Conservation (phyloP, 192 early-diverging fungal species). For the Linnemannia elongata region DNA sequence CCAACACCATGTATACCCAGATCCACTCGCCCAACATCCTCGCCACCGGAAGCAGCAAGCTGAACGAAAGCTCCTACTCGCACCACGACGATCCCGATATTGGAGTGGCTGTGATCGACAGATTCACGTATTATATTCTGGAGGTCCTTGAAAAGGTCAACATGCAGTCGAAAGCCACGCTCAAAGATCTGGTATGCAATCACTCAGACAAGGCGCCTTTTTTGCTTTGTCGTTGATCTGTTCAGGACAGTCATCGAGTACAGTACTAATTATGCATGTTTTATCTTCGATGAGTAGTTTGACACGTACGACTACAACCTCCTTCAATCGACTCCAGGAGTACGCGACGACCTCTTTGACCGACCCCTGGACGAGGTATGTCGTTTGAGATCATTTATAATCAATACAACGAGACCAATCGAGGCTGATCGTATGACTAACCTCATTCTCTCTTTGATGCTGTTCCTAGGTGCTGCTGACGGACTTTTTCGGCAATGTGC, state of each 20-base stretch:
- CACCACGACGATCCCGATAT: slow-evolving; percentile 93
- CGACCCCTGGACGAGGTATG: slow-evolving; percentile 83
- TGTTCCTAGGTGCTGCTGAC: slow-evolving; percentile 77
- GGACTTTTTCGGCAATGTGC: slow-evolving; percentile 97
- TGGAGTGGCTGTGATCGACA: slow-evolving; percentile 97
- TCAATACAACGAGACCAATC: neutral
- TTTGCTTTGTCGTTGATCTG: neutral
- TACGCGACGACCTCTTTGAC: slow-evolving; percentile 87
- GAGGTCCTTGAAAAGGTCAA: slow-evolving; percentile 92
- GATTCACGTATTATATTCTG: slow-evolving; percentile 96
- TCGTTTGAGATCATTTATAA: neutral
- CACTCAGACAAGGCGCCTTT: too few relatives aligned
- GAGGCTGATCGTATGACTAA: neutral
- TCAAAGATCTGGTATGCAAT: slow-evolving; percentile 75
- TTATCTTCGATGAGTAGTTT: slow-evolving; percentile 66
- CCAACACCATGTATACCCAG: slow-evolving; percentile 95
- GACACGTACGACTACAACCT: slow-evolving; percentile 80
- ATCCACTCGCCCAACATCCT: slow-evolving; percentile 95
- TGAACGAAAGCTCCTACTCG: slow-evolving; percentile 95
- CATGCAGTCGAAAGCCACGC: slow-evolving; percentile 80
- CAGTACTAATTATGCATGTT: neutral
- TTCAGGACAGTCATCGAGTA: neutral
- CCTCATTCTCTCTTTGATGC: neutral
- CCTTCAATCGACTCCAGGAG: slow-evolving; percentile 88
- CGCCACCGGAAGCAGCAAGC: slow-evolving; percentile 88